Percentiles rank a stretch among this genome's conserved stretches.
Evolutionary conservation across 2,329 filamentous ascomycete genomes (phyloP).

Genomic region (Xylariaceae sp.): DNA sequence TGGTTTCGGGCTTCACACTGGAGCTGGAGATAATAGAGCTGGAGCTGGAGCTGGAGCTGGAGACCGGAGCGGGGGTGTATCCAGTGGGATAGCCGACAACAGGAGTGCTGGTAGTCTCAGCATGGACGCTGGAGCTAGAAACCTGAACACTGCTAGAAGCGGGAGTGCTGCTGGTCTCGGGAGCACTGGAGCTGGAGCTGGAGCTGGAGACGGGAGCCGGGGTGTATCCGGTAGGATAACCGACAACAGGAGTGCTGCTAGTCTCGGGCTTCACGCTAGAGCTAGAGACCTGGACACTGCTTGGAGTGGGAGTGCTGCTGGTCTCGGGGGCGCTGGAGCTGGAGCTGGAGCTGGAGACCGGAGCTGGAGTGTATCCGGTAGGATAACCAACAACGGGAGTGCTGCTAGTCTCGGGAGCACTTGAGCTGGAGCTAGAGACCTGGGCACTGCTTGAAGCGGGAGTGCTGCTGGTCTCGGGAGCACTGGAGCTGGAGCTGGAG

Average conservation of each 20-base stretch:
- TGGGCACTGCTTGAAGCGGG: too few relatives aligned
- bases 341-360: neutral
- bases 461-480: too few relatives aligned
- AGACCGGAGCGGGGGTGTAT: neutral
- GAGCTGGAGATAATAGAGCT: neutral
- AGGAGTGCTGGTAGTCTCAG: neutral
- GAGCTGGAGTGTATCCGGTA: neutral
- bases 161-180: neutral
- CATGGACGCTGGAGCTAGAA: neutral
- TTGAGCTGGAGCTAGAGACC: neutral
- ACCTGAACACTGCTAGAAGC: neutral
- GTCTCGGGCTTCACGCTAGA: neutral
- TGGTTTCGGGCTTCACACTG: too few relatives aligned
- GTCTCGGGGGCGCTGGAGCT: neutral
- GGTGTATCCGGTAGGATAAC: neutral
- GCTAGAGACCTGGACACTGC: neutral
- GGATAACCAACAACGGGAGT: neutral
- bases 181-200: neutral
- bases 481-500: neutral
- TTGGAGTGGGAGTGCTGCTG: neutral
- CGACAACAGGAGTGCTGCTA: conserved; percentile 2
- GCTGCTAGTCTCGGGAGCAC: neutral
- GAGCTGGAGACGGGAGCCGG: neutral
- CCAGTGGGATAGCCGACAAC: conserved; percentile 6
- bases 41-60: neutral